These are phyloP conservation scores for Linderniella brevidens DNA, from an alignment of 257 asterid species.

Conservation along the genomic window DNA sequence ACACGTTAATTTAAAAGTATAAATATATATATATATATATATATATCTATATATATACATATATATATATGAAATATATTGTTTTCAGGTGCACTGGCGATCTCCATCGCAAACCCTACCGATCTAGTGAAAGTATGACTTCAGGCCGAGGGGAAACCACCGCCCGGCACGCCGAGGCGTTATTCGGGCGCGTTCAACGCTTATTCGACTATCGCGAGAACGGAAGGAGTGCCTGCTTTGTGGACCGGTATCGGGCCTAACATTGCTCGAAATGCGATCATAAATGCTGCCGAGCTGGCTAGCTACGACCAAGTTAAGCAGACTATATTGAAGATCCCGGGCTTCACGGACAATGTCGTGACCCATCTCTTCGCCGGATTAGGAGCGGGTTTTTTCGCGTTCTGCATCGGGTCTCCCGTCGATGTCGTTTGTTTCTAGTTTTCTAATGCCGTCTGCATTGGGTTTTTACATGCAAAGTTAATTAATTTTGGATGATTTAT, in stretches of 20 bases:
- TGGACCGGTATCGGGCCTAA: slow-evolving; percentile 99
- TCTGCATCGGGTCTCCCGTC: slow-evolving; percentile 96
- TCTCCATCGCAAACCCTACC: slow-evolving; percentile 82
- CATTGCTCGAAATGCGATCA: slow-evolving; percentile 88
- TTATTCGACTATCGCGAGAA: slow-evolving; percentile 61
- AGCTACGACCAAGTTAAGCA: slow-evolving; percentile 98
- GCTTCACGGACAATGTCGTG: slow-evolving; percentile 80
- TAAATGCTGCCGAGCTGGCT: slow-evolving; percentile 95
- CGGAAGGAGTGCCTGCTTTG: slow-evolving; percentile 77
- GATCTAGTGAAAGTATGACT: slow-evolving; percentile 97
- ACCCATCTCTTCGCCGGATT: slow-evolving; percentile 84
- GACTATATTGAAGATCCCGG: slow-evolving; percentile 87
- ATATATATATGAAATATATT: slow-evolving; percentile 7
- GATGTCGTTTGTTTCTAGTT: slow-evolving; percentile 56
- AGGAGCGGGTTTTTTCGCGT: slow-evolving; percentile 97
- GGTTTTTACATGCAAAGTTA: not conserved
- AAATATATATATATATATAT: no score
- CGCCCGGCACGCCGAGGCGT: slow-evolving; percentile 91
- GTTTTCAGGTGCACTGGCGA: slow-evolving; percentile 66
- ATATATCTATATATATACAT: no score
- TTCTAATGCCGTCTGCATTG: not conserved
- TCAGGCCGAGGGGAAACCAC: slow-evolving; percentile 90
- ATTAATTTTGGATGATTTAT: slow-evolving; percentile 8
- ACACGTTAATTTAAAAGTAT: no score
- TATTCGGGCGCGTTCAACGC: slow-evolving; percentile 94